Conservation (phyloP, 169 alveolate genomes). For the Plasmodium fragile region DNA sequence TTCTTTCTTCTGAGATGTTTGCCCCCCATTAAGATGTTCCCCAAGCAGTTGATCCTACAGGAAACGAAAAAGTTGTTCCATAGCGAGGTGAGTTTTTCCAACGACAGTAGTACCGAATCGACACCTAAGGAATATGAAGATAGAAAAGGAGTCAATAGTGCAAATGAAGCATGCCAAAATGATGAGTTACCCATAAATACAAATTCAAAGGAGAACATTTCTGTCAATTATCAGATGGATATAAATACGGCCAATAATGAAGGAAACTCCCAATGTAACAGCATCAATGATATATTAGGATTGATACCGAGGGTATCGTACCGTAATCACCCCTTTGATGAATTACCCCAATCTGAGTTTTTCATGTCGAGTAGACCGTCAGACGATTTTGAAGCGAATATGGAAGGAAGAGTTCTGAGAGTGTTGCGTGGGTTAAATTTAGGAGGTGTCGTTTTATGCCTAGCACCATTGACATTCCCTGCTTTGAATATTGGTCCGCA, state of each 20-base stretch:
- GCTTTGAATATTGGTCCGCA: constrained; percentile 79
- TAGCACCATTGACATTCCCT: constrained; percentile 90
- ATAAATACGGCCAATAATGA: constrained; percentile 51
- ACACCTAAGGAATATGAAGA: background rate
- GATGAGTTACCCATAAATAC: constrained; percentile 7
- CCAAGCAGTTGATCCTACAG: constrained; percentile 46
- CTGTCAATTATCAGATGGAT: constrained; percentile 60
- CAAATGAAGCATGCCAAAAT: constrained; percentile 19
- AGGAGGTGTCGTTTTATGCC: constrained; percentile 93
- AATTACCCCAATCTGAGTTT: constrained; percentile 84
- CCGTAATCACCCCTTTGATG: constrained; percentile 81
- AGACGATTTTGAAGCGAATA: constrained; percentile 87
- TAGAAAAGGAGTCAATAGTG: background rate
- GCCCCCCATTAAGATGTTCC: constrained; percentile 71
- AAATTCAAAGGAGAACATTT: constrained; percentile 14
- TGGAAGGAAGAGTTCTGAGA: constrained; percentile 82
- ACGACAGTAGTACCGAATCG: background rate
- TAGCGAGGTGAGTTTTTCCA: background rate
- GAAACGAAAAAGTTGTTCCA: constrained; percentile 34
- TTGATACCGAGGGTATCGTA: constrained; percentile 56
- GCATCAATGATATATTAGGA: constrained; percentile 62
- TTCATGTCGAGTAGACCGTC: constrained; percentile 85
- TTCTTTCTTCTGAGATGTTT: constrained; percentile 57
- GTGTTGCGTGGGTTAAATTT: constrained; percentile 84
- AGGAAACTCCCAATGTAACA: constrained; percentile 55